Evolutionary conservation across 495 filamentous ascomycete species (phyloP), one percentile per base, ranked within the genome.

Genomic region (Filosporella fistucella): DNA sequence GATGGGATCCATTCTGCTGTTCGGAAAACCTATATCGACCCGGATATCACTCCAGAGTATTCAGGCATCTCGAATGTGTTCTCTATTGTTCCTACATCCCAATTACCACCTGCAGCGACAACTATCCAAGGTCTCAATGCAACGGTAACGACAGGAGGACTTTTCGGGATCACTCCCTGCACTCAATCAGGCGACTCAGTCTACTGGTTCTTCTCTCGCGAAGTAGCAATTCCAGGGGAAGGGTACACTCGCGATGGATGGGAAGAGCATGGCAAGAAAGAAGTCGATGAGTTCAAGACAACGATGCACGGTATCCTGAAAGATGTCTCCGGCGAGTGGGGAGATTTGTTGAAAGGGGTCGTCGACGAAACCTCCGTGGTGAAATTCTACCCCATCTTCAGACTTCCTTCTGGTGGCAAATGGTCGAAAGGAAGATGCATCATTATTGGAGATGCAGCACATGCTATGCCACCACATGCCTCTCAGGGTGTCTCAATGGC

Each of bases 1-100:
- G 80, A 84, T 51, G 80, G 80, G 6, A 78, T 82, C 18, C 77
- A 81, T 59, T 82, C 78, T 3, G 63, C 65, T 21, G 69, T 75
- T 12, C 74, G 80, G 11, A 67, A 66, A 16, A 56, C 64, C 14
- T 76, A 74, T 52, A 67, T 83, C 29, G 76, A 78, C 49, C 71
- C 71, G 2, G 59, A 59, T 4, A 61, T 65, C 9, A 63, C 67
- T 10, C 68, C 70, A 9, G 63, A 71, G 38, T 83, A 83, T 55
- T 76, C 74, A 0, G 77, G 77, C 8, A 64, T 78, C 32, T 75
- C 74, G 1, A 76, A 73, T 47, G 57, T 75, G 14, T 77, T 26
- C 41, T 45, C 49, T 7, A 38, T 52, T 23, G 22, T 52, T 34
- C 42, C 41, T 9, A 28, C 41, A 16, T 46, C 41, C 12, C 12